These are phyloP conservation scores for Phyllosticta citriasiana DNA, from an alignment of 2,329 filamentous ascomycete genomes.

Conservation along the genomic window DNA sequence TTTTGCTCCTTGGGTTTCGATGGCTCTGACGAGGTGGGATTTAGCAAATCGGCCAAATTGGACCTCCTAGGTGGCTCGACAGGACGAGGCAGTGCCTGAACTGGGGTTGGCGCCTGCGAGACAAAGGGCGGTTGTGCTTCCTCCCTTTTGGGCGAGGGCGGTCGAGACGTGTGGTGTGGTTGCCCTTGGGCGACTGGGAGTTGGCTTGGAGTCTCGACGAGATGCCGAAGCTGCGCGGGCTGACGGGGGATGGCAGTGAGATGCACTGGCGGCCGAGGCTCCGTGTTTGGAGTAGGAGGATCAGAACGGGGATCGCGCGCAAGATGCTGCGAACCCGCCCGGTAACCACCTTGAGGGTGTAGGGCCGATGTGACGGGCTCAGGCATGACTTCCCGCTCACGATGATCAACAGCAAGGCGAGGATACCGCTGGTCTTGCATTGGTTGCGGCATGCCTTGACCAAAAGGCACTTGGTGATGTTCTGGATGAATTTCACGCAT, in stretches of 20 bases:
- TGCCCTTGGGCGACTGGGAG: slow-evolving; percentile 12
- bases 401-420: slow-evolving; percentile 4
- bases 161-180: not conserved
- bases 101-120: not conserved
- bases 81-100: slow-evolving; percentile 2
- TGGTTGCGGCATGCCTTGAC: slow-evolving; percentile 5
- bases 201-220: slow-evolving; percentile 17
- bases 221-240: slow-evolving; percentile 16
- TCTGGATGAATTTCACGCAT: slow-evolving; percentile 3
- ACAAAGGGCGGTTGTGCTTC: slow-evolving; percentile 3
- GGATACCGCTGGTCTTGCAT: slow-evolving; percentile 4
- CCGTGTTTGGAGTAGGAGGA: slow-evolving; percentile 19
- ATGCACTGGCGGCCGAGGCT: slow-evolving; percentile 21
- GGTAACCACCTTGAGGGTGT: not conserved
- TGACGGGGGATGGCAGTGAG: slow-evolving; percentile 13
- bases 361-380: not conserved
- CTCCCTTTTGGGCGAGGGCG: slow-evolving; percentile 5
- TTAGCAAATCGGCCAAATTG: slow-evolving; percentile 28
- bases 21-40: slow-evolving; percentile 14
- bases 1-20: slow-evolving; percentile 4
- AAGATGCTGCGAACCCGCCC: slow-evolving; percentile 19
- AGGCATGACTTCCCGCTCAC: slow-evolving; percentile 1
- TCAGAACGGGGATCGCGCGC: slow-evolving; percentile 14
- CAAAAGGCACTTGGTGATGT: slow-evolving; percentile 5
- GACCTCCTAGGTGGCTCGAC: slow-evolving; percentile 22